Evolutionary conservation across 1,284 basidiomycete species (phyloP), one percentile per base, ranked within the genome.

Genomic region (Malassezia sympodialis): DNA sequence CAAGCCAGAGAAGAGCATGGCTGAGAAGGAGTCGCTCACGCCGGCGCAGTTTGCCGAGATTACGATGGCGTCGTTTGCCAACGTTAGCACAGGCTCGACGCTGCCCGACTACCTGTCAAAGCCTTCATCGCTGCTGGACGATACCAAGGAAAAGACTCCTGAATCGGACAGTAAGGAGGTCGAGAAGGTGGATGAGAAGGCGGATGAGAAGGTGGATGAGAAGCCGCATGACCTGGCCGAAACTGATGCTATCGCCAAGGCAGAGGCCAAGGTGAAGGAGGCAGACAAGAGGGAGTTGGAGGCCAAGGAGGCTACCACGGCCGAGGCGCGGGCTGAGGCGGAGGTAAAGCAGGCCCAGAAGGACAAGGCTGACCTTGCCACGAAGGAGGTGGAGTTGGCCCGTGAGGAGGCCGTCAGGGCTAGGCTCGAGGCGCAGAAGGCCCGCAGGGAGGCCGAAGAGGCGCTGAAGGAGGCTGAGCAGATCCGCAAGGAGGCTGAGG

Each of bases 21-120:
- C 32, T 3, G 44, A 46, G 31, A 30, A 34, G 19, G 46, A 49
- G 21, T 32, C 27, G n/a, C 34, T 49, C 14, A 37, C 46, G 14
- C 46, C 46, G 12, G 32, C 34, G 19, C 46, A 49, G 34, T 49
- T 49, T 28, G 46, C 46, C 11, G 46, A 49, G 24, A 49, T 49
- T 32, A 28, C 46, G 15, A 49, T 49, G 46, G 46, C 46, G 4
- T n/a, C 27, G 4, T 49, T 49, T 39, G 17, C 17, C 7, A 49
- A 21, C 30, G 15, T 49, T 17, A 19, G 46, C 14, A 37, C 46
- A 2, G 46, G 46, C 35, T 49, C 46, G 32, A 49, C 46, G 12
- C 46, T 49, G 31, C 46, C 46, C 10, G 46, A 49, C 46, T 49
- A 49, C 34, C 46, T 49, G 1, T 49, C 46, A 3, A 26, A 8